Evolutionary conservation across 2,329 filamentous ascomycete genomes (phyloP).

Genomic region (Ophiognomonia clavigignenti-juglandacearum): DNA sequence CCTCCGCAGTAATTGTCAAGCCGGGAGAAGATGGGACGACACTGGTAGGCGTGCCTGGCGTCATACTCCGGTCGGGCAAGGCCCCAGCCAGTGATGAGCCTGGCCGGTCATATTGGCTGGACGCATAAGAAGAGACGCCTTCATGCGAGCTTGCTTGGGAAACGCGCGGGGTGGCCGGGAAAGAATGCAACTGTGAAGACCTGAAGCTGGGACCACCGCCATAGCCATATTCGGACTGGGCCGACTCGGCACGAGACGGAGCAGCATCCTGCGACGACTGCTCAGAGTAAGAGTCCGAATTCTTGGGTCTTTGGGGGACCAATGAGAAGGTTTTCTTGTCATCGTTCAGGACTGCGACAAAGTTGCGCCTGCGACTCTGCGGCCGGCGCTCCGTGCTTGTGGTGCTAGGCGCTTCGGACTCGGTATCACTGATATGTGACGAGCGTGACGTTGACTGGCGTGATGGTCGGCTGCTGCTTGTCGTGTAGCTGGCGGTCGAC

Average conservation of each 20-base stretch:
- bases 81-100: constrained; percentile 40
- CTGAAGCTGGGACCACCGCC: constrained; percentile 26
- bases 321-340: constrained; percentile 51
- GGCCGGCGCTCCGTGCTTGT: constrained; percentile 25
- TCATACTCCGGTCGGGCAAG: constrained; percentile 38
- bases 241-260: no score
- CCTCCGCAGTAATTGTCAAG: constrained; percentile 29
- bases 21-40: constrained; percentile 24
- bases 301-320: constrained; percentile 26
- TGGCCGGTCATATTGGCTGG: constrained; percentile 38
- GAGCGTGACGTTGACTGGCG: constrained; percentile 7
- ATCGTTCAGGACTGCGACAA: constrained; percentile 49
- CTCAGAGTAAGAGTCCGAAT: constrained; percentile 9
- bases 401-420: constrained; percentile 18
- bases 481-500: constrained; percentile 12
- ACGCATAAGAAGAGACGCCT: constrained; percentile 41
- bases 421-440: constrained; percentile 19
- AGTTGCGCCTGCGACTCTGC: constrained; percentile 35
- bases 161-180: constrained; percentile 30
- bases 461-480: constrained; percentile 7
- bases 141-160: constrained; percentile 42
- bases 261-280: constrained; percentile 2
- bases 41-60: constrained; percentile 25
- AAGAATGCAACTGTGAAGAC: constrained; percentile 40
- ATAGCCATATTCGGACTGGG: constrained; percentile 16